Base-by-base conservation (phyloP, 495 filamentous ascomycete species). In the Aspergillus coremiiformis region DNA sequence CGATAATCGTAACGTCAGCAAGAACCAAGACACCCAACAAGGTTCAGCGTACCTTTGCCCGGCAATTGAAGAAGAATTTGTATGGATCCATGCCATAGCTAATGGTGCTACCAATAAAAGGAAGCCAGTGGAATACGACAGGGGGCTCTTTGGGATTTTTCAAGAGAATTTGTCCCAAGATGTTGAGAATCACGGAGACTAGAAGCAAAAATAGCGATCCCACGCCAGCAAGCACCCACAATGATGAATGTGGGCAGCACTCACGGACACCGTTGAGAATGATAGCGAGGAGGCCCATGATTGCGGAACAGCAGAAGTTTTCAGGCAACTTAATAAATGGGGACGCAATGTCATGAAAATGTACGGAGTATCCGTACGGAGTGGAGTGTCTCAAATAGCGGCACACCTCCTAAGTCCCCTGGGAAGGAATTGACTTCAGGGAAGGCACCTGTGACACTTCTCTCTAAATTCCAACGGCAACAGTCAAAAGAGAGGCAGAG, bases 141-240 rank as follows among this genome's bases (percentile, higher is more conserved):
- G 81, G 81, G 14, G 81, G 81, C 47, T 81, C 78, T 56, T 78
- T 70, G 7, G 74, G 71, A 52, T 84, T 86, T 65, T 78, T 84
- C 70, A 85, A 83, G 27, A 91, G 68, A 9, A 90, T 54, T 60
- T 93, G 88, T 39, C 72, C 66, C 49, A 87, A 53, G 45, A 91
- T 82, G 60, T 91, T 91, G 65, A 85, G 10, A 23, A 70, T 52
- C 23, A 72, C 59, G 15, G 68, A 66, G 19, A 74, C 27, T n/a
- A 56, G 58, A 55, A 73, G 50, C 21, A 71, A 52, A 9, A 66
- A 67, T 39, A 70, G 39, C 4, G 60, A 37, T n/a, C 59, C 66
- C 6, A 65, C 54, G 2, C 51, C 52, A 44, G 43, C 52, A 20
- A 74, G 51, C 7, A 65, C 61, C 54, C 61, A 66, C 44, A 64